Evolutionary conservation across 1,284 basidiomycete species (phyloP).

Genomic region (Ganoderma lucidum): DNA sequence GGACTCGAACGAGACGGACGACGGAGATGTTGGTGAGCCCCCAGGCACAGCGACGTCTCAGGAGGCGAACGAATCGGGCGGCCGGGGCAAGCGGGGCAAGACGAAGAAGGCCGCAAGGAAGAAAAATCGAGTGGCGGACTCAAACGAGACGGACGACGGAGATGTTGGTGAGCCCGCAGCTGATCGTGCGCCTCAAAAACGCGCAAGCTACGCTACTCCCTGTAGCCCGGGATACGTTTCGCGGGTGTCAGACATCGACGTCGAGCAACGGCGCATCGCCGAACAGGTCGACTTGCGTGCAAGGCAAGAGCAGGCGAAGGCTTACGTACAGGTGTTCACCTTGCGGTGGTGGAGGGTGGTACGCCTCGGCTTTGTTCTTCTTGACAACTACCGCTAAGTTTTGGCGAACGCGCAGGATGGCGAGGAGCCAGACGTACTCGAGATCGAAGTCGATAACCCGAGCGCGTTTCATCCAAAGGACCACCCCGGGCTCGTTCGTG

Average conservation of each 20-base stretch:
- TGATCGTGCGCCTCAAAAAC: background rate
- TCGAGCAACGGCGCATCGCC: background rate
- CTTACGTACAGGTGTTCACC: background rate
- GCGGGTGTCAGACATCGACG: background rate
- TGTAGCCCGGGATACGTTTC: background rate
- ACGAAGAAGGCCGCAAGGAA: no score
- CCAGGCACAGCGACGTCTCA: no score
- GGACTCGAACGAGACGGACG: no score
- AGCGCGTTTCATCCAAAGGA: background rate
- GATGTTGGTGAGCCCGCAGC: background rate
- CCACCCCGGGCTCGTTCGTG: background rate
- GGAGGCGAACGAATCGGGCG: no score
- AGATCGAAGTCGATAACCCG: background rate
- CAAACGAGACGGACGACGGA: no score
- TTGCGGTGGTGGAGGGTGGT: background rate
- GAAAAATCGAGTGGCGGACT: no score
- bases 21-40: background rate
- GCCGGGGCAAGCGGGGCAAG: no score
- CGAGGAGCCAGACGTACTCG: background rate
- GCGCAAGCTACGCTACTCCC: background rate
- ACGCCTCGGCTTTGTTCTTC: background rate
- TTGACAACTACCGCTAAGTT: background rate
- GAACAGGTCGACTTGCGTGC: background rate
- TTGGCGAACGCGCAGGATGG: background rate
- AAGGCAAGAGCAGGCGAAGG: background rate